A percentile compares a stretch with the other conserved stretches of the same genome.
Evolutionary conservation across 305 asterid genomes (phyloP).

Genomic region (Nicotiana rustica): DNA sequence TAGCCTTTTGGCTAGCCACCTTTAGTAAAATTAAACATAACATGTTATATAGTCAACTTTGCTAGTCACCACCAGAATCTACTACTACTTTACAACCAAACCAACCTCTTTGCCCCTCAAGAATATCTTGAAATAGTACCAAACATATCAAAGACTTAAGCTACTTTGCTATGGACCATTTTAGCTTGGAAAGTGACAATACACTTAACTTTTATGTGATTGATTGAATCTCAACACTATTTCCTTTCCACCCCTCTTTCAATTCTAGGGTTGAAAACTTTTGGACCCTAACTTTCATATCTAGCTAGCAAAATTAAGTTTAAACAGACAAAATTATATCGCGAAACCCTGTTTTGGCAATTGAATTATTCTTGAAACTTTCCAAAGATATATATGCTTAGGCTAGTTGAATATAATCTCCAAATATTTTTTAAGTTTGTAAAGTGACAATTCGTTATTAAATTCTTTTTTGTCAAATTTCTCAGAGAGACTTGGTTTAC

Average conservation of each 20-base stretch:
- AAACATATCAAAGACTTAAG: constrained; percentile 29
- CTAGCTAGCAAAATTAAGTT: not conserved
- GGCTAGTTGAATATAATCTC: constrained; percentile 26
- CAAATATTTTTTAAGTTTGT: not conserved
- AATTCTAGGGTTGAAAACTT: not conserved
- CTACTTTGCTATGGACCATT: constrained; percentile 31
- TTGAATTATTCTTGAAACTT: constrained; percentile 4
- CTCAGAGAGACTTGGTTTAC: too few relatives aligned
- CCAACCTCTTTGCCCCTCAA: constrained; percentile 34
- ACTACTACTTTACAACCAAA: constrained; percentile 29
- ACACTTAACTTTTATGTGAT: not conserved
- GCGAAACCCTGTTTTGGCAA: not conserved
- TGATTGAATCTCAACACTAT: constrained; percentile 26
- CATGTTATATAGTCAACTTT: constrained; percentile 25
- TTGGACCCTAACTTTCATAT: not conserved
- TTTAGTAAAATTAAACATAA: constrained; percentile 8
- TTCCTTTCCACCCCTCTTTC: not conserved
- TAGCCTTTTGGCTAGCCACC: constrained; percentile 36
- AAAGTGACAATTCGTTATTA: constrained; percentile 16
- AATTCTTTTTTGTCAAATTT: not conserved
- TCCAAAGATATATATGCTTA: constrained; percentile 1
- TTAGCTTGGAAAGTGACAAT: constrained; percentile 33
- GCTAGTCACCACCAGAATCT: constrained; percentile 29
- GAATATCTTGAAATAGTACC: constrained; percentile 29
- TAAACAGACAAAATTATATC: not conserved